Evolutionary conservation across 2,329 filamentous ascomycete genomes (phyloP).

Genomic region (Aureobasidium sp.): DNA sequence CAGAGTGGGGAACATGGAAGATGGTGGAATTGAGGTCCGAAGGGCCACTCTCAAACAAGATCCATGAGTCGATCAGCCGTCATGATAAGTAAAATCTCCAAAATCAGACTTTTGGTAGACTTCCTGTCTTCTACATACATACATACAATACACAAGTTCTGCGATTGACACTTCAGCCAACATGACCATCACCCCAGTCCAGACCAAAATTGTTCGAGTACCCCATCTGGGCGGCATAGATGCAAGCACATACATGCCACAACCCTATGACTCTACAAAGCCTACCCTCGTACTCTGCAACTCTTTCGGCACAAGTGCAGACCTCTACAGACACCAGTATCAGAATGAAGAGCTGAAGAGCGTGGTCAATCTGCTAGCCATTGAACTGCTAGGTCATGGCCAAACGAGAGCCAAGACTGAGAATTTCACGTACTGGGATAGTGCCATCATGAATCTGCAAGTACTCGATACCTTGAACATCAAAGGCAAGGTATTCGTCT

Average conservation of each 20-base stretch:
- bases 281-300: constrained; percentile 48
- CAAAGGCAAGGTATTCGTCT: constrained; percentile 37
- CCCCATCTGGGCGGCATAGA: constrained; percentile 46
- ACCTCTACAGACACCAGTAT: constrained; percentile 33
- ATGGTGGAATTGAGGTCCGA: too few species aligned
- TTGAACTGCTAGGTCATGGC: constrained; percentile 49
- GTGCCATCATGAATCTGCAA: constrained; percentile 41
- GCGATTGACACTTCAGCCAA: neutral
- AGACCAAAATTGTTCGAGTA: constrained; percentile 36
- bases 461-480: constrained; percentile 37
- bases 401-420: constrained; percentile 39
- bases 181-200: constrained; percentile 17
- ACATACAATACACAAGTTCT: too few species aligned
- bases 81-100: too few species aligned
- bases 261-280: constrained; percentile 33
- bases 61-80: too few species aligned
- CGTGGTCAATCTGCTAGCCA: constrained; percentile 45
- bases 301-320: constrained; percentile 44
- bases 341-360: constrained; percentile 26
- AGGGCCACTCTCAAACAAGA: too few species aligned
- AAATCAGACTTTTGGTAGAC: too few species aligned
- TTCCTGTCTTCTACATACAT: too few species aligned
- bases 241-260: constrained; percentile 41
- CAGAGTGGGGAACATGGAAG: too few species aligned
- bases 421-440: constrained; percentile 51